Evolutionary conservation across 306 rosid genomes (phyloP), one percentile per base, ranked within the genome.

Genomic region (Sicyos baderoa): DNA sequence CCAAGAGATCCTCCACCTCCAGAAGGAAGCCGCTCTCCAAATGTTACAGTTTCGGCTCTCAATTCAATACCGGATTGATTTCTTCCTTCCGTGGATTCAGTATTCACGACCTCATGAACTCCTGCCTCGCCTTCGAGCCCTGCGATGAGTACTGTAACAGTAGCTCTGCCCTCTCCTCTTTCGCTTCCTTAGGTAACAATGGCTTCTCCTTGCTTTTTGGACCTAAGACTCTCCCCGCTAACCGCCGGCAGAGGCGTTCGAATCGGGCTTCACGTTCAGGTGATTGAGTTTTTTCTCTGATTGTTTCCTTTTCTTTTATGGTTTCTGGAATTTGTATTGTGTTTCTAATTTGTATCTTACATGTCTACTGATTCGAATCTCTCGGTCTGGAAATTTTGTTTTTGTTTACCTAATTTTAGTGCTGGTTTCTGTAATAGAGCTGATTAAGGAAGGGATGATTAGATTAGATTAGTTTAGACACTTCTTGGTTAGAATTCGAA

Each of bases 11-110:
- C 10, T 40, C 45, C 54, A 77, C 77, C 68, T 81, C 89, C 16
- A 75, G 82, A 50, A 48, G 82, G 76, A 80, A 79, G 72, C 4
- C 79, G 37, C 3, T 67, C 21, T 74, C 88, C 52, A 78, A 82
- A 80, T 79, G 82, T 50, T 48, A 32, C 47, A 70, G 62, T 76
- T 32, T 76, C 22, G 72, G 68, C 56, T 72, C 77, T 11, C 80
- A 78, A 75, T 81, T 75, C 45, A 76, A 80, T 71, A 75, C 70
- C 27, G 78, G 85, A 32, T 47, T 69, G 77, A 54, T 84, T 73
- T 82, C 87, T 3, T 82, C 89, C 4, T 72, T 80, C 17, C 72
- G 75, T 73, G 88, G 96, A 86, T 88, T 92, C 88, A 86, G 83
- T 81, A 84, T 91, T 40, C 45, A 40, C 45, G 45, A 40, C 45